Evolutionary conservation across 2,329 filamentous ascomycete genomes (phyloP).

Genomic region (Chalaropsis ovoidea): DNA sequence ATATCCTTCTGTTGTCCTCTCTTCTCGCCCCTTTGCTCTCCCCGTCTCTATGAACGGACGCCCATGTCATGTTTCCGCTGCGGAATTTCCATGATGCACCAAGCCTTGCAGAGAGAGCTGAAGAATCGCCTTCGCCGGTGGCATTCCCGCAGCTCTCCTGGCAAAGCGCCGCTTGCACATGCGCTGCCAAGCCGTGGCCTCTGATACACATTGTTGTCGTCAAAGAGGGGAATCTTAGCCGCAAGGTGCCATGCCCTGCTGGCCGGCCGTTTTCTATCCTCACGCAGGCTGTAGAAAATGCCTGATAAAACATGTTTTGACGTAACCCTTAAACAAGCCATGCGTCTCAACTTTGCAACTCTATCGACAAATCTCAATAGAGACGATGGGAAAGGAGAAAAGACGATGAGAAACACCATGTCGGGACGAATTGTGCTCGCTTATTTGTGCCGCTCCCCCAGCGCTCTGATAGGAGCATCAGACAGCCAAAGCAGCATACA

Average conservation of each 20-base stretch:
- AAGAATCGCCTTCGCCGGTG: background rate
- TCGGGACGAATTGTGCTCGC: background rate
- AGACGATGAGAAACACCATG: background rate
- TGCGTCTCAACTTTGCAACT: background rate
- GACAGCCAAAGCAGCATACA: background rate
- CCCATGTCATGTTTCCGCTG: background rate
- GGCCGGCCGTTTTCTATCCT: background rate
- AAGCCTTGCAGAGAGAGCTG: background rate
- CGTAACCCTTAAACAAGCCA: background rate
- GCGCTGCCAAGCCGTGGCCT: background rate
- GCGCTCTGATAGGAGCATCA: background rate
- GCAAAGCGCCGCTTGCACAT: background rate
- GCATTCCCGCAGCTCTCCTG: background rate
- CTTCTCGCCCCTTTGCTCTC: background rate
- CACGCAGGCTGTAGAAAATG: background rate
- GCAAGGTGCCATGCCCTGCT: background rate
- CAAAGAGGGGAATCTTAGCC: background rate
- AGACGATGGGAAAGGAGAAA: background rate
- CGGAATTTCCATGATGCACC: background rate
- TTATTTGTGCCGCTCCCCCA: background rate
- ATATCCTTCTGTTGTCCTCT: too few species aligned
- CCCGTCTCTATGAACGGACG: background rate
- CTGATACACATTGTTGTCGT: too few species aligned
- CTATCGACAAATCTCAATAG: background rate
- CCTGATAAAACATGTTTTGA: conserved; percentile 9